phyloP scores from a whole-genome alignment of 1,139 yeast genomes.

The Candida dubliniensis region DNA sequence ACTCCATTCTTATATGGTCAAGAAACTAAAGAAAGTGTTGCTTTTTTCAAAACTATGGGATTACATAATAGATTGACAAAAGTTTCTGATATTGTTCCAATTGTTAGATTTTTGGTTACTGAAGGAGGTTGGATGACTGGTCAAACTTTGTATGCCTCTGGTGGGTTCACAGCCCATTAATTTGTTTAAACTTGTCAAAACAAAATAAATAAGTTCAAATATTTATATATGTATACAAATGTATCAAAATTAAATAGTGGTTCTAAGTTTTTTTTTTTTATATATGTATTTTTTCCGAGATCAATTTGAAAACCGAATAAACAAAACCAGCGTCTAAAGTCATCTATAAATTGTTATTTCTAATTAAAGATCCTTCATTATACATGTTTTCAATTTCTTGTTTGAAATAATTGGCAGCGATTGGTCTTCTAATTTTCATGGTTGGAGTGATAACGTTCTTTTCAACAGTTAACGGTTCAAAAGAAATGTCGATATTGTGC shows the following conservation, averaged over 20 bases:
- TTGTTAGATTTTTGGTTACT: conserved; percentile 57
- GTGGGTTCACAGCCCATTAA: conserved; percentile 62
- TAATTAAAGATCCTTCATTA: conserved; percentile 50
- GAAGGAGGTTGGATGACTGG: conserved; percentile 74
- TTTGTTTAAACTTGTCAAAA: background rate
- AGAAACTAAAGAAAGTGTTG: conserved; percentile 54
- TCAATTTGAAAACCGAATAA: too few relatives aligned
- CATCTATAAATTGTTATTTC: background rate
- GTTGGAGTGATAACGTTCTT: conserved; percentile 75
- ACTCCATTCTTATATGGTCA: conserved; percentile 67
- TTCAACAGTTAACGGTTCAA: conserved; percentile 68
- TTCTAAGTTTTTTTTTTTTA: background rate
- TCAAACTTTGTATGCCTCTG: conserved; percentile 63
- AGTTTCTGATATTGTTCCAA: conserved; percentile 62
- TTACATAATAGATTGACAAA: conserved; percentile 54
- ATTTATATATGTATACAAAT: background rate
- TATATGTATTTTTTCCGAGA: too few relatives aligned
- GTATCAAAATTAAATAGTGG: background rate
- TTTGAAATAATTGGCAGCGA: conserved; percentile 54
- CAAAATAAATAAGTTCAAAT: background rate
- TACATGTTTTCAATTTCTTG: conserved; percentile 54
- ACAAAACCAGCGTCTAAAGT: background rate
- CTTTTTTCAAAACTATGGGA: conserved; percentile 53
- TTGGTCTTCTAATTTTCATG: conserved; percentile 65
- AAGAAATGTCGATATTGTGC: conserved; percentile 56